Percentiles rank a stretch among this genome's conserved stretches.
These are phyloP conservation scores for Angomonas desouzai DNA, from an alignment of 208 protist genomes.

Conservation along the genomic window DNA sequence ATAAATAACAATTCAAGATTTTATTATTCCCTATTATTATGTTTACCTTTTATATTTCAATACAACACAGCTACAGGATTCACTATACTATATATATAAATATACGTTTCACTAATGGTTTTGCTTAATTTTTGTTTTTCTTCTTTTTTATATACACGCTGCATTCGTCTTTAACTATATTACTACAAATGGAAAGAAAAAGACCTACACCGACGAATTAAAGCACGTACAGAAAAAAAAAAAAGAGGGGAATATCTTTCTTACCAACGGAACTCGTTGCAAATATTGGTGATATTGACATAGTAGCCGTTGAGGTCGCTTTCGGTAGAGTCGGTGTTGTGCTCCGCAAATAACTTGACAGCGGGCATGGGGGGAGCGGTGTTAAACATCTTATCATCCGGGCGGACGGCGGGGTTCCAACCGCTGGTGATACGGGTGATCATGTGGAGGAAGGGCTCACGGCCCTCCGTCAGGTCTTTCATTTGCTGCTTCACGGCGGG, in stretches of 20 bases:
- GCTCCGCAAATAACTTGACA: slow-evolving; percentile 80
- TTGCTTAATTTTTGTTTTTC: no score
- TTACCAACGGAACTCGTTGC: slow-evolving; percentile 89
- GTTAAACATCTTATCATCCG: slow-evolving; percentile 78
- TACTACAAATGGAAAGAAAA: background rate
- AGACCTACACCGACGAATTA: no score
- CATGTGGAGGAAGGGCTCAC: slow-evolving; percentile 86
- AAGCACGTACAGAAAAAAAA: background rate
- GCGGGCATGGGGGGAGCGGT: slow-evolving; percentile 52
- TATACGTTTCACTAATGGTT: no score
- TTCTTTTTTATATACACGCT: no score
- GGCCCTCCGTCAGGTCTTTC: slow-evolving; percentile 74
- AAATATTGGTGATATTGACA: slow-evolving; percentile 79
- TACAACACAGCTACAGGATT: no score
- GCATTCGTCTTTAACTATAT: background rate
- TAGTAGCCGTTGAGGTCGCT: slow-evolving; percentile 79
- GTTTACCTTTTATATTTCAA: no score
- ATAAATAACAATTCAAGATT: no score
- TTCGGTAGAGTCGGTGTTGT: slow-evolving; percentile 81
- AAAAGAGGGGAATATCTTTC: background rate
- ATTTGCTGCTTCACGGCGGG: slow-evolving; percentile 67
- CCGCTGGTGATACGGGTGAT: slow-evolving; percentile 80
- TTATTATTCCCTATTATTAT: no score
- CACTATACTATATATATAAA: no score
- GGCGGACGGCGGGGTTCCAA: slow-evolving; percentile 75